These are phyloP conservation scores for Thalassiosira livingstoniorum DNA, from an alignment of 352 stramenopile genomes.

Conservation along the genomic window DNA sequence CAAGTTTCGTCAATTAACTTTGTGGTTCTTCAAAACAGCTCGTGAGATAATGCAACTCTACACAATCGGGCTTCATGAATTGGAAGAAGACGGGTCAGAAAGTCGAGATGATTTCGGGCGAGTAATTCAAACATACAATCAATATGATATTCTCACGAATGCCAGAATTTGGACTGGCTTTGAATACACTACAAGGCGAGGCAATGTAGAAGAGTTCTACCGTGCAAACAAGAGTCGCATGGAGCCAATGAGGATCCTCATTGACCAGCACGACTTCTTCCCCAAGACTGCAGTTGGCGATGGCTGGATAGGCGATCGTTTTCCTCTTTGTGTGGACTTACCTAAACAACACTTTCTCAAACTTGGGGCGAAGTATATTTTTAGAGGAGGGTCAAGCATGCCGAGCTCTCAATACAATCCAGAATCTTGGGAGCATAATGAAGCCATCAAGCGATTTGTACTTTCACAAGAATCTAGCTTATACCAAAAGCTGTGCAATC, in stretches of 20 bases:
- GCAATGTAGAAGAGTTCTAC: constrained; percentile 69
- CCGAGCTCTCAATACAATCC: constrained; percentile 46
- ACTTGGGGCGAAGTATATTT: constrained; percentile 67
- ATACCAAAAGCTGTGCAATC: constrained; percentile 64
- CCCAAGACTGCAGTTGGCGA: constrained; percentile 75
- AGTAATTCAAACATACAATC: constrained; percentile 73
- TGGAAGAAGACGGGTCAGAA: constrained; percentile 76
- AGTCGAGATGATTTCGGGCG: constrained; percentile 64
- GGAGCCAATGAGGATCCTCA: constrained; percentile 58
- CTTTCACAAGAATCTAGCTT: constrained; percentile 49
- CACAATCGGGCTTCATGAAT: constrained; percentile 52
- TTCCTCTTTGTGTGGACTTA: constrained; percentile 80
- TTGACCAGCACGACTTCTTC: constrained; percentile 67
- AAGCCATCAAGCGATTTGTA: constrained; percentile 65
- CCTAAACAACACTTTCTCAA: constrained; percentile 74
- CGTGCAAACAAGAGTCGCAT: constrained; percentile 56
- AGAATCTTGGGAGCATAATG: constrained; percentile 51
- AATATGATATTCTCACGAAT: constrained; percentile 77
- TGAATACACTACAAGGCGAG: constrained; percentile 53
- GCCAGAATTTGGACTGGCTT: constrained; percentile 71
- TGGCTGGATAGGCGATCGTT: constrained; percentile 82
- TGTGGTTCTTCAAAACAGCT: no score
- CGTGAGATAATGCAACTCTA: constrained; percentile 67
- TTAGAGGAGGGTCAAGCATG: constrained; percentile 58
- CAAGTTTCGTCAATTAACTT: no score